Percentiles rank a stretch among this genome's conserved stretches.
Conservation (phyloP, 2,329 filamentous ascomycete genomes). For the Aspergillus awamori region DNA sequence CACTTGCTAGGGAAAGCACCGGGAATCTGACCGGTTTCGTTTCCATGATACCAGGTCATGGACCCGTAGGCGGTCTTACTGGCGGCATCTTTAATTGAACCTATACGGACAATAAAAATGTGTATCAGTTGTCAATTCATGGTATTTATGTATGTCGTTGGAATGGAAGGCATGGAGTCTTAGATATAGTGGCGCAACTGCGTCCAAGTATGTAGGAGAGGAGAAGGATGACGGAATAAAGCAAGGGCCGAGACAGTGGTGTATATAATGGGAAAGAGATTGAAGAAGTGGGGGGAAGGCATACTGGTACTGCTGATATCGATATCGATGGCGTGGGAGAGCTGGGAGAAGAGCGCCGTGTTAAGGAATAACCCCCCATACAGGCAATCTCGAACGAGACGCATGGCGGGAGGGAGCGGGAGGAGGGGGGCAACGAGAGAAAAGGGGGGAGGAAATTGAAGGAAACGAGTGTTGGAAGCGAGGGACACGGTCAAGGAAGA, state of each 20-base stretch:
- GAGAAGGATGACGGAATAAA: background rate
- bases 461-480: background rate
- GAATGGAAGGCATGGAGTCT: no score
- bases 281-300: conserved; percentile 6
- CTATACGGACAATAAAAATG: conserved; percentile 19
- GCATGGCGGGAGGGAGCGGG: background rate
- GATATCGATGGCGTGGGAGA: conserved; percentile 27
- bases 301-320: conserved; percentile 32
- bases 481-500: background rate
- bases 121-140: background rate
- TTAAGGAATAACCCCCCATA: conserved; percentile 7
- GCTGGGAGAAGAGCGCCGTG: conserved; percentile 9
- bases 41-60: conserved; percentile 57
- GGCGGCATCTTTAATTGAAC: conserved; percentile 50
- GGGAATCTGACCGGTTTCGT: conserved; percentile 53
- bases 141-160: no score
- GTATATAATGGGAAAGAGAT: background rate
- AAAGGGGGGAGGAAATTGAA: no score
- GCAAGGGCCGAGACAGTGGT: background rate
- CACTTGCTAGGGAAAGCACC: conserved; percentile 70
- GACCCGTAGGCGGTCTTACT: conserved; percentile 50
- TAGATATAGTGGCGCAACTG: no score
- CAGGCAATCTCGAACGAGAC: conserved; percentile 7
- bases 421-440: background rate
- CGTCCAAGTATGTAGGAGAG: background rate